Base-by-base conservation (phyloP, 306 rosid species). In the Sophora flavescens region DNA sequence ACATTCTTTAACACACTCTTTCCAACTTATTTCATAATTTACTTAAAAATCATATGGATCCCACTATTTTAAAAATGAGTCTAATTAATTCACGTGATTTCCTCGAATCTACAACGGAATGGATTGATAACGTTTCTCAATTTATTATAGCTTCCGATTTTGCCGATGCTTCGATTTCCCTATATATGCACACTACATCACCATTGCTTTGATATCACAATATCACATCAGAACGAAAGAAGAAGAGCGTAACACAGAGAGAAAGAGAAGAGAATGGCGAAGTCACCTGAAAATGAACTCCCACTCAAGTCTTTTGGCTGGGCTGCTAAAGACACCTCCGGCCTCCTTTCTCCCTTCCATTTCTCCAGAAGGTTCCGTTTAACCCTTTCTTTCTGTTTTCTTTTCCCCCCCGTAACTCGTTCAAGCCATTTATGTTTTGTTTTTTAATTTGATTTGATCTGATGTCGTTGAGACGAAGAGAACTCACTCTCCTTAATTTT, bases 321-420 rank as follows among this genome's bases (percentile, higher is more conserved):
- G 83, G 91, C 91, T 69, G 88, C 85, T 1, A 68, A 2, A 3
- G 91, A 87, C 53, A 16, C 82, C 70, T 84, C 88, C 52, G 91
- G 87, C 41, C 12, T 17, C 10, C 85, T 87, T 22, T 77, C 88
- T 8, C 91, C 91, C 2, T 87, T 87, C n/a, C 78, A 48, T 48
- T 87, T 87, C 79, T 82, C 87, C 3, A 63, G 88, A 84, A 87
- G 90, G 90, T 79, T 44, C 50, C 14, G 32, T 30, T 30, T 14
- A 0, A n/a, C 7, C 1, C 0, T 5, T 8, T 44, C 45, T 48
- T 8, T 30, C 6, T 16, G 10, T 16, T 2, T 26, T 22, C 28
- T 2, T 7, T 12, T 26, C 11, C 8, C 11, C 17, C 8, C 16
- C 5, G 0, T 32, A 1, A 0, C 0, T 67, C 14, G 3, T 6